A percentile compares a stretch with the other conserved stretches of the same genome.
Evolutionary conservation across 1,284 basidiomycete genomes (phyloP).

Genomic region (Apiotrichum veenhuisii): DNA sequence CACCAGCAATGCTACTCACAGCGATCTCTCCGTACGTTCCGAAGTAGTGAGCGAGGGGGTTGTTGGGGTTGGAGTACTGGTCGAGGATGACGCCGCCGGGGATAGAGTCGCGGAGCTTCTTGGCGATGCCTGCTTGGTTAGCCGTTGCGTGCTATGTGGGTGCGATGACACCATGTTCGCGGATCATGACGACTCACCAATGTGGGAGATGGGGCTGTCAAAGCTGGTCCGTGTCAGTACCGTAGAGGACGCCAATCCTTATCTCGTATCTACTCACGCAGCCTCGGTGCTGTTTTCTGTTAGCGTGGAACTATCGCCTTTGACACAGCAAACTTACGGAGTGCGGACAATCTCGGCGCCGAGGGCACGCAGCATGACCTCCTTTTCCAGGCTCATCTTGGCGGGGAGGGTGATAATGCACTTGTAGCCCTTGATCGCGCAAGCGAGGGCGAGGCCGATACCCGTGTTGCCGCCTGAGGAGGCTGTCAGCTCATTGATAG

Average conservation of each 20-base stretch:
- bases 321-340: conserved; percentile 59
- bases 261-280: conserved; percentile 21
- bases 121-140: conserved; percentile 65
- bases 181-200: conserved; percentile 60
- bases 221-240: conserved; percentile 39
- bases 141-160: neutral
- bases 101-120: conserved; percentile 70
- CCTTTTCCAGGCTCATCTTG: conserved; percentile 97
- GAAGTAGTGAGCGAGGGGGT: conserved; percentile 83
- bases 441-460: conserved; percentile 85
- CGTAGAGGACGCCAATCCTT: neutral
- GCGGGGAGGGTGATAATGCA: conserved; percentile 89
- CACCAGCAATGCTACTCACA: conserved; percentile 36
- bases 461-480: conserved; percentile 86
- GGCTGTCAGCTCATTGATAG: neutral
- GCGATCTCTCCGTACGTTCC: conserved; percentile 88
- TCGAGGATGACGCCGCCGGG: conserved; percentile 85
- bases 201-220: conserved; percentile 69
- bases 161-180: neutral
- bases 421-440: conserved; percentile 58
- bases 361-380: conserved; percentile 81
- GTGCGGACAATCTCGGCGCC: conserved; percentile 94
- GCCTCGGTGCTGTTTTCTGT: conserved; percentile 37
- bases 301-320: neutral
- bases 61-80: conserved; percentile 71